These are phyloP conservation scores for Fraxinus velutina DNA, from an alignment of 305 asterid genomes.

Conservation along the genomic window DNA sequence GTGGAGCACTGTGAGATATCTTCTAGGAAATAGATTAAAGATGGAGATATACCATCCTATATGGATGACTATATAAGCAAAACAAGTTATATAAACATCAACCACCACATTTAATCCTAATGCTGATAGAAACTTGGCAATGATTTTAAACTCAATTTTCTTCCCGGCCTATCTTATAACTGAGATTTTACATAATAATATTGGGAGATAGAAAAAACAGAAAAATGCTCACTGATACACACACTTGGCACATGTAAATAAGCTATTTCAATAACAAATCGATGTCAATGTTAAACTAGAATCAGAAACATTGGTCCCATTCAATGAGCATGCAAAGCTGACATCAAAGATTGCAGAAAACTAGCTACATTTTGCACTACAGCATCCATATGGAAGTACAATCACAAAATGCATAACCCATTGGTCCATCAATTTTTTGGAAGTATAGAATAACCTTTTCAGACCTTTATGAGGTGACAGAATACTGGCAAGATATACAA, in stretches of 20 bases:
- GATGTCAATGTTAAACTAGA: neutral
- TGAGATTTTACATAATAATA: neutral
- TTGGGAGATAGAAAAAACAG: neutral
- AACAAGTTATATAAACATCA: neutral
- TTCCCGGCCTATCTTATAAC: neutral
- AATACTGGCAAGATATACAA: constrained; percentile 1
- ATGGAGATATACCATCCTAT: neutral
- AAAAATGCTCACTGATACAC: neutral
- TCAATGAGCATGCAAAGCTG: neutral
- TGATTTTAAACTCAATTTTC: neutral
- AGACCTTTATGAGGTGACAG: constrained; percentile 12
- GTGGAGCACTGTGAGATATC: neutral
- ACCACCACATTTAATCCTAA: neutral
- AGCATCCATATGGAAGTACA: neutral
- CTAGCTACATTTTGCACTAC: neutral
- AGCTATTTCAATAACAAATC: neutral
- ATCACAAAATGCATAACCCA: neutral
- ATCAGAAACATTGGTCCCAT: neutral
- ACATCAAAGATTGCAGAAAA: neutral
- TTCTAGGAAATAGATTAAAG: neutral
- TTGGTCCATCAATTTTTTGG: neutral
- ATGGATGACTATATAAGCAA: neutral
- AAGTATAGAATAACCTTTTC: constrained; percentile 4
- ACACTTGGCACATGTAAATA: neutral
- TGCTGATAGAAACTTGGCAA: neutral